Evolutionary conservation across 2,329 filamentous ascomycete genomes (phyloP).

Genomic region (Thielaviopsis musarum): DNA sequence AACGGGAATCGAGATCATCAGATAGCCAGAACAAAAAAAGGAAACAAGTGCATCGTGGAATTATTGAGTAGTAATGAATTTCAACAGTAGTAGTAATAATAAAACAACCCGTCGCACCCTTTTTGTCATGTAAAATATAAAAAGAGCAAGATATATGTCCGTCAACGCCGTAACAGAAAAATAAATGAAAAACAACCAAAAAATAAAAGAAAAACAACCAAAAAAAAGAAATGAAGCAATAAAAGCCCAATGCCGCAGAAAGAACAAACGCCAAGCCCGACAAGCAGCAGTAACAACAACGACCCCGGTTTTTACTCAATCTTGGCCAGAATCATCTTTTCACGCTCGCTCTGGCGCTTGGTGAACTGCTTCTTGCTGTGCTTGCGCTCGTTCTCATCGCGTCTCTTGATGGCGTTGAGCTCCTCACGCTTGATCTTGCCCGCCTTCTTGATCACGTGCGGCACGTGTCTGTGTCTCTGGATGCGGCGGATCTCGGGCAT

Average conservation of each 20-base stretch:
- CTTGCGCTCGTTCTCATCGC: conserved; percentile 85
- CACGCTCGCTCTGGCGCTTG: conserved; percentile 60
- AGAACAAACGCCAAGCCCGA: background rate
- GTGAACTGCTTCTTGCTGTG: conserved; percentile 73
- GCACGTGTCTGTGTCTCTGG: conserved; percentile 76
- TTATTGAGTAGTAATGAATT: no score
- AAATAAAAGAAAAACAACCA: background rate
- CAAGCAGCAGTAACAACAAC: background rate
- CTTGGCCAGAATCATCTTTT: conserved; percentile 73
- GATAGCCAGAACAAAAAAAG: no score
- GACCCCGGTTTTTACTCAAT: conserved; percentile 28
- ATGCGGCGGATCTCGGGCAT: conserved; percentile 95
- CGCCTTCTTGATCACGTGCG: conserved; percentile 89
- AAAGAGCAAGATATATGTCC: background rate
- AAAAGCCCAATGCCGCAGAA: background rate
- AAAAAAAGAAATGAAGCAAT: background rate
- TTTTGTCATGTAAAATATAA: no score
- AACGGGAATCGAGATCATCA: no score
- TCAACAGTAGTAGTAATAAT: no score
- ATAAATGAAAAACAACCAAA: no score
- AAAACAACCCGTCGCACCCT: background rate
- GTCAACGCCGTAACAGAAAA: conserved; percentile 5
- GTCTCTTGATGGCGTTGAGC: conserved; percentile 69
- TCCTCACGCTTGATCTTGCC: conserved; percentile 88
- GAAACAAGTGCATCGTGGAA: no score